Evolutionary conservation across 345 rosid genomes (phyloP).

Genomic region (Salix brachista): DNA sequence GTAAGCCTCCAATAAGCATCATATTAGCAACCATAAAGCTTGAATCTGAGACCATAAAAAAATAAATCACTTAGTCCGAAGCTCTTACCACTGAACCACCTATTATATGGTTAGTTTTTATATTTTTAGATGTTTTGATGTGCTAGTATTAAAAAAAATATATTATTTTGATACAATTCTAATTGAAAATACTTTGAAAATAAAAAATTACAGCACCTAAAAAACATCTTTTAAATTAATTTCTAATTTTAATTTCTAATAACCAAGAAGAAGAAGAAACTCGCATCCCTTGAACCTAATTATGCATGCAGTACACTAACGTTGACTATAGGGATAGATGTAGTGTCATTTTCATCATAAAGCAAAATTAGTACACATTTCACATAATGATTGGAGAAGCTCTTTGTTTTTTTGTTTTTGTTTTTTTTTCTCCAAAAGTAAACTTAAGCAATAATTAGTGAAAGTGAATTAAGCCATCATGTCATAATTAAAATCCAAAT

Average conservation of each 20-base stretch:
- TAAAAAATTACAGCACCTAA: too few species aligned
- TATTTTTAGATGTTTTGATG: too few species aligned
- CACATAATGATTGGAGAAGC: neutral
- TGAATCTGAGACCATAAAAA: rapidly evolving
- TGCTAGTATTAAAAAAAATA: too few species aligned
- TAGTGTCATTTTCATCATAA: neutral
- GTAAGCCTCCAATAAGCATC: too few species aligned
- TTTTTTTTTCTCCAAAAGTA: neutral
- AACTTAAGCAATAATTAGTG: neutral
- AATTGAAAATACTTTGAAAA: too few species aligned
- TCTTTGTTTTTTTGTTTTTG: neutral
- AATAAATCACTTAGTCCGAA: too few species aligned
- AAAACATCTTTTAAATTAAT: too few species aligned
- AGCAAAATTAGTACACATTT: neutral
- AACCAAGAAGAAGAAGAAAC: neutral
- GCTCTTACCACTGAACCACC: too few species aligned
- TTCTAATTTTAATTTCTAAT: too few species aligned
- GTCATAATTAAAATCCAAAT: neutral
- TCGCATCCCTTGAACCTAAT: neutral
- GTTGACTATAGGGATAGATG: neutral
- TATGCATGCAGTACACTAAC: neutral
- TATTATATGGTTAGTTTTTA: too few species aligned
- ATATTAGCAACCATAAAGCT: too few species aligned
- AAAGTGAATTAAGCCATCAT: neutral
- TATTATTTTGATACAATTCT: too few species aligned